phyloP scores from a whole-genome alignment of 495 filamentous ascomycete genomes.

The Lasiosphaeriaceae sp. region DNA sequence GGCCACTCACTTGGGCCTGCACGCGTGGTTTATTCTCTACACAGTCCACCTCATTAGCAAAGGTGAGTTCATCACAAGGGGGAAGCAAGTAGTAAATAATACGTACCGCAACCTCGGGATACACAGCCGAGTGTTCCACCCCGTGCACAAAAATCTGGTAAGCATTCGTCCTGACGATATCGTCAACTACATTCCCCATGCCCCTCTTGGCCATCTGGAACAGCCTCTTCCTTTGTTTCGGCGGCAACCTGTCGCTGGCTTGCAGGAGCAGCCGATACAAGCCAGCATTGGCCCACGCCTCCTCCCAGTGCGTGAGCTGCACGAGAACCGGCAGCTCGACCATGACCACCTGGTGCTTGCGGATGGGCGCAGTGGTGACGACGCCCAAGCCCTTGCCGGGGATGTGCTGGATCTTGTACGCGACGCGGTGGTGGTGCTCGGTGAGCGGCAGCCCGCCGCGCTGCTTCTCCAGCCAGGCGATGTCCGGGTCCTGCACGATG shows the following conservation, averaged over 20 bases:
- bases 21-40: no score
- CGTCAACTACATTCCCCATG: constrained; percentile 25
- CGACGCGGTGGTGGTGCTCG: neutral
- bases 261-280: constrained; percentile 13
- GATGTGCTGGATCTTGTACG: no score
- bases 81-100: neutral
- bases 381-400: no score
- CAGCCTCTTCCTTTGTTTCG: constrained; percentile 12
- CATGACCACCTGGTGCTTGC: constrained; percentile 17
- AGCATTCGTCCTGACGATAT: constrained; percentile 30
- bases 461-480: constrained; percentile 22
- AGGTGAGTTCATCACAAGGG: neutral
- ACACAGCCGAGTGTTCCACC: constrained; percentile 26
- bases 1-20: no score
- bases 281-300: no score
- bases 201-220: constrained; percentile 8
- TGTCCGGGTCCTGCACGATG: constrained; percentile 17
- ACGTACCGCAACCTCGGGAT: constrained; percentile 29
- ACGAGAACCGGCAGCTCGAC: constrained; percentile 19
- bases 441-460: constrained; percentile 10
- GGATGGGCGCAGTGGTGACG: constrained; percentile 21
- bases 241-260: no score
- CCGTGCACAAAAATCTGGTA: constrained; percentile 22
- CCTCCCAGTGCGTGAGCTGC: constrained; percentile 16
- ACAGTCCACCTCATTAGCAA: no score